phyloP scores from a whole-genome alignment of 257 asterid species.

The Jacaranda mimosifolia region DNA sequence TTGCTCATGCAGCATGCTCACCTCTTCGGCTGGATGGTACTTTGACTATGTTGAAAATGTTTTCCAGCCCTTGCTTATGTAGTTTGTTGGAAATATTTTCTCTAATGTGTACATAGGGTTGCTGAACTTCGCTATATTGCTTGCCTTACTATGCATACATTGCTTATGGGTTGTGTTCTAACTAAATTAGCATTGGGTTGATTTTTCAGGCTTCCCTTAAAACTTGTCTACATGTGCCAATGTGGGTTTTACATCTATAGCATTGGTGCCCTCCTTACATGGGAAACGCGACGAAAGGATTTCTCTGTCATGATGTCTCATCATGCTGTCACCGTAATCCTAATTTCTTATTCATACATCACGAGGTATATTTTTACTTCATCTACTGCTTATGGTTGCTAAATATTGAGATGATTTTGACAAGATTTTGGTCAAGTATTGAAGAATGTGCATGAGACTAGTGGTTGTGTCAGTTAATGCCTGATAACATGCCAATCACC shows the following conservation, averaged over 20 bases:
- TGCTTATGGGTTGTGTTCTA: constrained; percentile 8
- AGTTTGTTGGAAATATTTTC: neutral
- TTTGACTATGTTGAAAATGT: neutral
- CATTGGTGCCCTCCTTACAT: constrained; percentile 80
- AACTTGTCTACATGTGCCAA: constrained; percentile 87
- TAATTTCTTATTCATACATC: constrained; percentile 73
- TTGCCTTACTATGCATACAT: no score
- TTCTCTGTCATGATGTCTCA: constrained; percentile 95
- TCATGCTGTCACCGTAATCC: constrained; percentile 81
- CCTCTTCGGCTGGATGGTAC: no score
- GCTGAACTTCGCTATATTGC: no score
- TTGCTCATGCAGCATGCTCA: neutral
- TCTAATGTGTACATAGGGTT: neutral
- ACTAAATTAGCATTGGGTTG: constrained; percentile 29
- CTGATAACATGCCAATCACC: constrained; percentile 9
- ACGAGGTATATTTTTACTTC: constrained; percentile 60
- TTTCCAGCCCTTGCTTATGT: neutral
- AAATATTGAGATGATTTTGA: constrained; percentile 13
- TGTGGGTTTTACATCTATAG: constrained; percentile 91
- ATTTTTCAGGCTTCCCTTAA: constrained; percentile 65
- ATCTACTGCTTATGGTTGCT: constrained; percentile 33
- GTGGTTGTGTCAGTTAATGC: neutral
- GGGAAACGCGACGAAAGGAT: constrained; percentile 97
- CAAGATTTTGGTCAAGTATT: constrained; percentile 27
- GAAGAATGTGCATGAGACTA: constrained; percentile 27